Percentiles rank a stretch among this genome's conserved stretches.
Conservation (phyloP, 257 asterid genomes). For the Penstemon davidsonii region DNA sequence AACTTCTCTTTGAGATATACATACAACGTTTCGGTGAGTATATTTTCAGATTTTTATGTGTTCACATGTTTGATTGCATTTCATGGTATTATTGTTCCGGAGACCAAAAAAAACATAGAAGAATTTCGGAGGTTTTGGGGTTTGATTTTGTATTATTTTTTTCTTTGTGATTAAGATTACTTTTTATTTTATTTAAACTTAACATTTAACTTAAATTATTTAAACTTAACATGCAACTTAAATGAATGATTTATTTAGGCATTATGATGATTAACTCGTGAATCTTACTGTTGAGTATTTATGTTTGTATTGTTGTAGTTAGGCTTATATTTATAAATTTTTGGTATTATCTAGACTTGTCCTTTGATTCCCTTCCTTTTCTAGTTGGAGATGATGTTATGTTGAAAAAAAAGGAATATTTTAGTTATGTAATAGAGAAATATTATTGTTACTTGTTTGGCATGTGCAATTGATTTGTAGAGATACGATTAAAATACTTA, state of each 20-base stretch:
- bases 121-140: neutral
- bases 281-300: neutral
- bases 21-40: slow-evolving; percentile 38
- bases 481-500: no score
- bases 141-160: slow-evolving; percentile 8
- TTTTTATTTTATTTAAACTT: neutral
- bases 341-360: neutral
- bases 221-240: neutral
- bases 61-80: slow-evolving; percentile 8
- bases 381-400: neutral
- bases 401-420: neutral
- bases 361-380: neutral
- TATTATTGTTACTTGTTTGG: no score
- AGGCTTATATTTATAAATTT: neutral
- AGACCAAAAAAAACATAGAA: no score
- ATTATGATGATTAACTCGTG: slow-evolving; percentile 11
- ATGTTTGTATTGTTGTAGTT: slow-evolving; percentile 12
- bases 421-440: no score
- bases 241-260: neutral
- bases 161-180: neutral
- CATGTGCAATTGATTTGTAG: no score
- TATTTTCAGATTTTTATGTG: neutral
- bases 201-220: neutral
- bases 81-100: no score
- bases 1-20: no score